These are phyloP conservation scores for Galeopsis tetrahit DNA, from an alignment of 257 asterid species.

Conservation along the genomic window DNA sequence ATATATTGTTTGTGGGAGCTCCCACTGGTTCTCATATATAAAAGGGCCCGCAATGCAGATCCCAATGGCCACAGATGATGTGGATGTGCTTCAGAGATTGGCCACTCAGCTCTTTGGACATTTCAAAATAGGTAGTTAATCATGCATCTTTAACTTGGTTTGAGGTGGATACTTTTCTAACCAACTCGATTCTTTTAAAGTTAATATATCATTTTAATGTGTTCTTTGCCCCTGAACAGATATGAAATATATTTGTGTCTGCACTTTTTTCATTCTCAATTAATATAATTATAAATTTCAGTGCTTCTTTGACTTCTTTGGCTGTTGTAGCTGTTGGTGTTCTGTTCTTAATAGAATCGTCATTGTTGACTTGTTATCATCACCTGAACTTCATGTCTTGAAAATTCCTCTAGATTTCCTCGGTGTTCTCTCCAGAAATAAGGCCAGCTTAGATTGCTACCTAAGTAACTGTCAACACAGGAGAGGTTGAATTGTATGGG, in stretches of 20 bases:
- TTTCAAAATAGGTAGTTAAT: constrained; percentile 72
- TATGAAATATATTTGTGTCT: not conserved
- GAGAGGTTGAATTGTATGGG: not conserved
- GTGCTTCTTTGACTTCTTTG: not conserved
- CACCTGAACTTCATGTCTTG: constrained; percentile 6
- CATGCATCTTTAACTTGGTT: constrained; percentile 7
- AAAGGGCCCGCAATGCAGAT: constrained; percentile 53
- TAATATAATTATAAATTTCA: not conserved
- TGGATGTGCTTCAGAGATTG: constrained; percentile 80
- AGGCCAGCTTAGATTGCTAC: constrained; percentile 2
- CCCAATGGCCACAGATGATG: constrained; percentile 84
- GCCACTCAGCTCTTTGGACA: constrained; percentile 73
- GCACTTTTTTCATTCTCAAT: not conserved
- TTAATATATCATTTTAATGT: constrained; percentile 5
- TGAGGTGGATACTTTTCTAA: constrained; percentile 28
- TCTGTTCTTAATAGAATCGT: not conserved
- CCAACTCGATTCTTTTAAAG: constrained; percentile 5
- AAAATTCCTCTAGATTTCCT: not conserved
- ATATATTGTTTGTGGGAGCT: not conserved
- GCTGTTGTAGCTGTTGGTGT: constrained; percentile 14
- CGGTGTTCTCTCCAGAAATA: not conserved
- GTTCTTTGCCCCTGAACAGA: not conserved
- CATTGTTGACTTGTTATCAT: not conserved
- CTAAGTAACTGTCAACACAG: not conserved
- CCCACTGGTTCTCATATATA: constrained; percentile 25